Evolutionary conservation across 2,329 filamentous ascomycete species (phyloP).

Genomic region (Colletotrichum cuscutae): DNA sequence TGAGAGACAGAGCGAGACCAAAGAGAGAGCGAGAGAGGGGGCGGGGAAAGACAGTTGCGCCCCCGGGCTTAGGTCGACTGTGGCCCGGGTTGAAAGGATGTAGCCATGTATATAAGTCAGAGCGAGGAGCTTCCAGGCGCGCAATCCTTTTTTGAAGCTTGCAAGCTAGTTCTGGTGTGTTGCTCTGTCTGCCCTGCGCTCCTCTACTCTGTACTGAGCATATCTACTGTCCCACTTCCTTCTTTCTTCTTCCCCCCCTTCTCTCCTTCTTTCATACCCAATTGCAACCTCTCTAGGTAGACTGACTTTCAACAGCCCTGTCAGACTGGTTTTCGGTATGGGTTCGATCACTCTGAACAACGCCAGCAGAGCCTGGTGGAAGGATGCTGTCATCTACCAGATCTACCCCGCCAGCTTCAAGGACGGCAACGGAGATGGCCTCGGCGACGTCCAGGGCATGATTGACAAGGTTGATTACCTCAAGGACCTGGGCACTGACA

Average conservation of each 20-base stretch:
- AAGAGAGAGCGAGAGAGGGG: background rate
- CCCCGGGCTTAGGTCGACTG: background rate
- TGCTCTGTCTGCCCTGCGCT: background rate
- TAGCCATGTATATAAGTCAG: background rate
- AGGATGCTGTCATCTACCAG: constrained; percentile 67
- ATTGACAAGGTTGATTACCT: constrained; percentile 71
- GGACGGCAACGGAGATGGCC: constrained; percentile 67
- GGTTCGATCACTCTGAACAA: constrained; percentile 29
- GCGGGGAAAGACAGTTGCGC: background rate
- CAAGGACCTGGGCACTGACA: constrained; percentile 68
- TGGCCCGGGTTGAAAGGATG: background rate
- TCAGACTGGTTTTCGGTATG: constrained; percentile 4
- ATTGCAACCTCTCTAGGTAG: background rate
- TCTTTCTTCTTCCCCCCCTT: background rate
- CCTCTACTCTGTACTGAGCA: background rate
- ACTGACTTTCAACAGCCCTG: background rate
- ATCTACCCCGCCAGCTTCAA: constrained; percentile 69
- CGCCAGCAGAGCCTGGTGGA: constrained; percentile 58
- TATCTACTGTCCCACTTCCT: background rate
- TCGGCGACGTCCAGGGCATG: constrained; percentile 72
- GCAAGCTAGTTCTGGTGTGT: background rate
- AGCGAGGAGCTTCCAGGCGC: background rate
- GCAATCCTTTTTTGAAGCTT: background rate
- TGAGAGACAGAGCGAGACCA: background rate
- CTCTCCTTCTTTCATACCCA: background rate